Percentiles rank a stretch among this genome's conserved stretches.
Evolutionary conservation across 148 eudicot species (phyloP).

Genomic region (Chenopodium formosanum): DNA sequence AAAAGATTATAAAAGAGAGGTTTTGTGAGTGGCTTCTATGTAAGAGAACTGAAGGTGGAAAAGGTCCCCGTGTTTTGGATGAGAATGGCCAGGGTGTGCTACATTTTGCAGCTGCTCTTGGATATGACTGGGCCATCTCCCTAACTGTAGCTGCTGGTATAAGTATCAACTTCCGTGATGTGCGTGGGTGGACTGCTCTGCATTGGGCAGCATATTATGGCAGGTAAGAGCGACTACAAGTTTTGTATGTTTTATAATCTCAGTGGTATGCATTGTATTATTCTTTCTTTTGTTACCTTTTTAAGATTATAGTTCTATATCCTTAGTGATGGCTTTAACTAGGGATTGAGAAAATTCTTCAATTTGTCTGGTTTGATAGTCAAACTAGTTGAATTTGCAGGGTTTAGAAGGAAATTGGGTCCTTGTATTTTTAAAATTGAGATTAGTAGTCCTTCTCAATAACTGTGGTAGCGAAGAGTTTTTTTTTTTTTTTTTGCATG

Average conservation of each 20-base stretch:
- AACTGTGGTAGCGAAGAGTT: not conserved
- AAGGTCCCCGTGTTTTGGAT: slow-evolving; percentile 62
- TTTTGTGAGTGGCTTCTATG: slow-evolving; percentile 64
- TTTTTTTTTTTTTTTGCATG: not conserved
- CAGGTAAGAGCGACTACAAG: slow-evolving; percentile 39
- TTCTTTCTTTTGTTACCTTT: not conserved
- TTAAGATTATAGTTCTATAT: not conserved
- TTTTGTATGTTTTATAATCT: not conserved
- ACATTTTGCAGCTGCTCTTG: slow-evolving; percentile 82
- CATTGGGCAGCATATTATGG: slow-evolving; percentile 92
- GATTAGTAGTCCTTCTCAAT: not conserved
- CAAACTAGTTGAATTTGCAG: not conserved
- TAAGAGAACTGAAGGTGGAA: slow-evolving; percentile 65
- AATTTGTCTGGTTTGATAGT: not conserved
- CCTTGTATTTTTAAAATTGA: not conserved
- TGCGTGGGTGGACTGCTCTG: slow-evolving; percentile 80
- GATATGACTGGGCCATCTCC: slow-evolving; percentile 74
- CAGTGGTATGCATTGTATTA: not conserved
- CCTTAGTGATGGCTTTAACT: not conserved
- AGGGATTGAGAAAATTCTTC: not conserved
- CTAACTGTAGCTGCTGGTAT: slow-evolving; percentile 71
- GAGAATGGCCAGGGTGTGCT: slow-evolving; percentile 80
- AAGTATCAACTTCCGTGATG: slow-evolving; percentile 77
- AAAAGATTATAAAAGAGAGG: slow-evolving; percentile 60
- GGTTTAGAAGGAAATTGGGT: not conserved